Base-by-base conservation (phyloP, 306 rosid species). In the Trifolium pratense region DNA sequence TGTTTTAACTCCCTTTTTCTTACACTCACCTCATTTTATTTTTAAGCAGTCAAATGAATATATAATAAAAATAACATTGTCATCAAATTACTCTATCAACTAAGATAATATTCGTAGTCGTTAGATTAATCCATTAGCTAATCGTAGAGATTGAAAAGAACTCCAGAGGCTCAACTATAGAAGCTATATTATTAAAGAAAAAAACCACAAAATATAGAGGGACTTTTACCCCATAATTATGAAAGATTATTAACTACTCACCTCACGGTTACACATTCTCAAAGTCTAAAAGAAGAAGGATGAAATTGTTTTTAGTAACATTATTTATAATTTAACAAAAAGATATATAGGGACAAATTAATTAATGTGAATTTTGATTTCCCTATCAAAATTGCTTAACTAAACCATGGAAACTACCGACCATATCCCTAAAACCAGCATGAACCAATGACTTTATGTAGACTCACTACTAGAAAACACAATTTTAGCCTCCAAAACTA, bases 401-500 rank as follows among this genome's bases (percentile, higher is more conserved):
- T 45, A 66, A 65, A 71, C 34, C 75, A 66, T 65, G 74, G 68
- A 66, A 78, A 57, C 69, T 74, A 76, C 96, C 85, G 89, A 84
- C 96, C 89, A 87, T 56, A 31, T 84, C 97, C 97, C 68, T 58
- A 84, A 88, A 85, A 86, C 76, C 85, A 57, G 94, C 96, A 78
- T 81, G 79, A 74, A 72, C 61, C 64, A 75, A 67, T 66, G 64
- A 67, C 25, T 43, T 69, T n/a, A 64, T 73, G 66, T 61, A 74
- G 79, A 73, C n/a, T n/a, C n/a, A n/a, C n/a, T n/a, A n/a, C n/a
- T n/a, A n/a, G n/a, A n/a, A n/a, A n/a, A n/a, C n/a, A n/a, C n/a
- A n/a, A n/a, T n/a, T n/a, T n/a, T n/a, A n/a, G n/a, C n/a, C n/a
- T n/a, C n/a, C n/a, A n/a, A n/a, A n/a, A n/a, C n/a, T n/a, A n/a